These are phyloP conservation scores for Oryza australiensis DNA, from an alignment of 176 grass and related monocot species.

Conservation along the genomic window DNA sequence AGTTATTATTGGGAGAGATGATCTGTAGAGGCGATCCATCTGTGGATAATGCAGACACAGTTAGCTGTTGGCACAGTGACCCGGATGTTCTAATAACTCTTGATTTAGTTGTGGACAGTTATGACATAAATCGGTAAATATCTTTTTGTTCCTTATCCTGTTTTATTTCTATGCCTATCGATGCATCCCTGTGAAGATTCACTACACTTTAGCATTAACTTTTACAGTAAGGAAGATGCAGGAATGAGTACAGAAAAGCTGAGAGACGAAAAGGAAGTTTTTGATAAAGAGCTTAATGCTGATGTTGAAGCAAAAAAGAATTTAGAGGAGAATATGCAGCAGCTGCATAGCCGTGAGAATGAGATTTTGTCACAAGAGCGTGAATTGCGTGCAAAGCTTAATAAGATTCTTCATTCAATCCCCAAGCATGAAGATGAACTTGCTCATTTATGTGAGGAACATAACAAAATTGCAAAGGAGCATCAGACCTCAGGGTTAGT, in stretches of 20 bases:
- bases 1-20: conserved; percentile 73
- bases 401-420: too few species aligned
- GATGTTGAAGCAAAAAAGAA: conserved; percentile 89
- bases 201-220: conserved; percentile 14
- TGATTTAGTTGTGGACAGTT: not conserved
- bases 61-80: conserved; percentile 69
- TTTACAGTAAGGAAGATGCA: conserved; percentile 90
- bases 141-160: not conserved
- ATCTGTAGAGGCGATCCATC: conserved; percentile 52
- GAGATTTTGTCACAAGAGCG: conserved; percentile 83
- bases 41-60: conserved; percentile 31
- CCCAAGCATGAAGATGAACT: too few species aligned
- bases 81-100: conserved; percentile 47
- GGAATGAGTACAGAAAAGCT: conserved; percentile 96
- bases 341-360: conserved; percentile 61
- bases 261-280: conserved; percentile 97
- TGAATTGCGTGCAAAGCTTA: conserved; percentile 57
- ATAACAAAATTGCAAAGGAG: conserved; percentile 68
- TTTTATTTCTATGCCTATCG: conserved; percentile 1
- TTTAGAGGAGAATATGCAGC: conserved; percentile 91
- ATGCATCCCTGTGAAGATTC: conserved; percentile 21
- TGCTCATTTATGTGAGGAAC: conserved; percentile 58
- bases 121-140: too few species aligned
- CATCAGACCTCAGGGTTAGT: conserved; percentile 81
- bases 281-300: conserved; percentile 91